Conservation (phyloP, 2,329 filamentous ascomycete species). For the Tolypocladium ophioglossoides region DNA sequence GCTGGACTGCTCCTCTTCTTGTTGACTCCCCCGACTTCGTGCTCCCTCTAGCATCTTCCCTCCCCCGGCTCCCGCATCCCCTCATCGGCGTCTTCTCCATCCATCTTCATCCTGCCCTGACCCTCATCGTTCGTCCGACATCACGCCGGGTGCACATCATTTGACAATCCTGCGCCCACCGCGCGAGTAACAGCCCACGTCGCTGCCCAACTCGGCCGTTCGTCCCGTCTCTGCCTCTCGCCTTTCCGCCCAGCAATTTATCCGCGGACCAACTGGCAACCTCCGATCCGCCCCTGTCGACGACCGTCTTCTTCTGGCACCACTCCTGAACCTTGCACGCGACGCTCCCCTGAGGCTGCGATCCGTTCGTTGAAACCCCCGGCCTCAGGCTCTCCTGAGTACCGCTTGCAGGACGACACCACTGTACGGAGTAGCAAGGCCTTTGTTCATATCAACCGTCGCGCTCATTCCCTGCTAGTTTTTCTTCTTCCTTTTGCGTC, state of each 20-base stretch:
- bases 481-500: neutral
- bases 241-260: neutral
- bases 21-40: no score
- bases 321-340: neutral
- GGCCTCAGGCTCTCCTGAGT: neutral
- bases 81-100: neutral
- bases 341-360: neutral
- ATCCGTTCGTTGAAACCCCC: neutral
- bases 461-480: neutral
- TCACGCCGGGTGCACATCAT: neutral
- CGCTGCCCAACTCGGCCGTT: neutral
- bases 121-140: neutral
- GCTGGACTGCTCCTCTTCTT: no score
- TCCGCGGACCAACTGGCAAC: neutral
- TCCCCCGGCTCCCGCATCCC: neutral
- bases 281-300: neutral
- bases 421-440: no score
- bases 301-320: neutral
- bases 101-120: neutral
- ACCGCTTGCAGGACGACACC: no score
- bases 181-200: neutral
- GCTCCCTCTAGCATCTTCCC: no score
- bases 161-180: neutral
- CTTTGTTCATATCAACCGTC: neutral
- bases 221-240: neutral